Conservation (phyloP, 2,329 filamentous ascomycete genomes). For the Colletotrichum incanum region DNA sequence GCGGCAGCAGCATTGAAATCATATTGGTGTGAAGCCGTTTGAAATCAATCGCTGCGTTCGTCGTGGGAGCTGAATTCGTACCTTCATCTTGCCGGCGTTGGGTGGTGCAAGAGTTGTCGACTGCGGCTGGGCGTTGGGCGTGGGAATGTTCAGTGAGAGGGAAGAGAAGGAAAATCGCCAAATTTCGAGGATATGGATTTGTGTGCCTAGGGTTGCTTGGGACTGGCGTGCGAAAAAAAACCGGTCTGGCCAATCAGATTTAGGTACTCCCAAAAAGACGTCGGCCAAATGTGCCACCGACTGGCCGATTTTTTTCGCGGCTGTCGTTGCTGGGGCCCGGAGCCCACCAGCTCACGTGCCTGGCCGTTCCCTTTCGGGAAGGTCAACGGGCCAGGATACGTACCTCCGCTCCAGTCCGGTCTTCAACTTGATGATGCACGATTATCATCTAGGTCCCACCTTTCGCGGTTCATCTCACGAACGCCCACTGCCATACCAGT, state of each 20-base stretch:
- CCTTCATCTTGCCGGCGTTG: conserved; percentile 66
- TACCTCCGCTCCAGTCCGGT: not conserved
- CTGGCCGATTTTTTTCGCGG: not conserved
- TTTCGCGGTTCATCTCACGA: not conserved
- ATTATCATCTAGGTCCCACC: not conserved
- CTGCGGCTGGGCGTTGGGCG: conserved; percentile 56
- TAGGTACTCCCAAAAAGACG: not conserved
- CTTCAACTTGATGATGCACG: not conserved
- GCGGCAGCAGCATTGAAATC: conserved; percentile 2
- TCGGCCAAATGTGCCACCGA: conserved; percentile 22
- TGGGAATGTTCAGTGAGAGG: conserved; percentile 51
- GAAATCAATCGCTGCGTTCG: not conserved
- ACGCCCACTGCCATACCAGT: not conserved
- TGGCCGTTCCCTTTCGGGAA: conserved; percentile 5
- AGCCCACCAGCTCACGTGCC: conserved; percentile 31
- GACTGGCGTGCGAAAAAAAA: conserved; percentile 38
- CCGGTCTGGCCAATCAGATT: conserved; percentile 52
- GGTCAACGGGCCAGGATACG: not conserved
- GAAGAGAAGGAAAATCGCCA: conserved; percentile 36
- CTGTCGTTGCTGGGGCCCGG: not conserved
- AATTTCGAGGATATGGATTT: conserved; percentile 56
- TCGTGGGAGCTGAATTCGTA: conserved; percentile 48
- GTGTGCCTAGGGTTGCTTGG: conserved; percentile 58
- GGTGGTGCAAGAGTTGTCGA: conserved; percentile 63
- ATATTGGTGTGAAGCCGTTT: not conserved